Evolutionary conservation across 192 early-diverging fungal genomes (phyloP).

Genomic region (Cetraspora pellucida): DNA sequence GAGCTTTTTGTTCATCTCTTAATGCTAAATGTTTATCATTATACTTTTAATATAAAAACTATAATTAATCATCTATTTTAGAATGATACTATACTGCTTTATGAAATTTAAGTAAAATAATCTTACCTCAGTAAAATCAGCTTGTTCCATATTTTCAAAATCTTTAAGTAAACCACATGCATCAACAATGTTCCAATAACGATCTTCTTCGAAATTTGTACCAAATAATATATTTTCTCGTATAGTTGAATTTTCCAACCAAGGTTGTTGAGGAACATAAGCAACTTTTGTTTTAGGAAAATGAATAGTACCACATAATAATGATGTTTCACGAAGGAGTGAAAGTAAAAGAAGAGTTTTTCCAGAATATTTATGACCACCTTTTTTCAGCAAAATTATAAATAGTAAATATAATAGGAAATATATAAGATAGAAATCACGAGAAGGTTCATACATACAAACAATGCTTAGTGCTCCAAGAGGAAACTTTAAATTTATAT

Average conservation of each 20-base stretch:
- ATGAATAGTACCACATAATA: conserved; percentile 44
- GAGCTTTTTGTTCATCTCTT: conserved; percentile 89
- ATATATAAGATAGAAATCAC: neutral
- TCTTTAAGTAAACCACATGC: conserved; percentile 66
- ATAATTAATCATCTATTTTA: too few relatives aligned
- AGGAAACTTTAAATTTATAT: conserved; percentile 52
- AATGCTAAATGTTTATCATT: conserved; percentile 86
- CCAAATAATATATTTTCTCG: conserved; percentile 80
- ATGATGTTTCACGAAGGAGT: conserved; percentile 65
- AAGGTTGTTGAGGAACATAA: conserved; percentile 71
- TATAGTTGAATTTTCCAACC: conserved; percentile 67
- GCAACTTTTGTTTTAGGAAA: conserved; percentile 63
- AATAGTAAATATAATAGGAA: neutral
- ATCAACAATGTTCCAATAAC: conserved; percentile 57
- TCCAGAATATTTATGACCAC: conserved; percentile 84
- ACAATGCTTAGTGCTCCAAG: conserved; percentile 49
- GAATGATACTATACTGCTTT: neutral
- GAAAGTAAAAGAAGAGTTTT: conserved; percentile 83
- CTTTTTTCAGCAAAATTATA: conserved; percentile 26
- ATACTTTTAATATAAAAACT: conserved; percentile 15
- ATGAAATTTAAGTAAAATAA: neutral
- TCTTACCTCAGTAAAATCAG: conserved; percentile 60
- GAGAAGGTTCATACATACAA: conserved; percentile 40
- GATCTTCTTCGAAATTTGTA: conserved; percentile 43
- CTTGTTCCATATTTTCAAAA: conserved; percentile 53